A percentile compares a stretch with the other conserved stretches of the same genome.
Evolutionary conservation across 352 stramenopile genomes (phyloP).

Genomic region (Pythium phragmitis): DNA sequence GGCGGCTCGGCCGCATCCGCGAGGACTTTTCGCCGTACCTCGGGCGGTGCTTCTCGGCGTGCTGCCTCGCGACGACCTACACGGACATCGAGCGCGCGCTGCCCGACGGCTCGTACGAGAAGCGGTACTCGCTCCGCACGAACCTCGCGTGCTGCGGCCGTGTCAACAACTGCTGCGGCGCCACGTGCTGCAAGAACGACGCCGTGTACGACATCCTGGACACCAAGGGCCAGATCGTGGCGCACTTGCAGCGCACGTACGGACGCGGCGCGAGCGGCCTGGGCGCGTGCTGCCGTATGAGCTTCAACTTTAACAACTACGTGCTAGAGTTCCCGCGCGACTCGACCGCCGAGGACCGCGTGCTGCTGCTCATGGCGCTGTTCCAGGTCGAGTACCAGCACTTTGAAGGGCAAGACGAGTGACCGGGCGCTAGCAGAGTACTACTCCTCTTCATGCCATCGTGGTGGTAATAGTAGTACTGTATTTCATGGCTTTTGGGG

Average conservation of each 20-base stretch:
- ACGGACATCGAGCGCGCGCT: constrained; percentile 55
- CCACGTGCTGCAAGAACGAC: constrained; percentile 61
- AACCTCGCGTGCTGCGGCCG: constrained; percentile 59
- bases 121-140: constrained; percentile 46
- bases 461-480: not conserved
- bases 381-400: constrained; percentile 63
- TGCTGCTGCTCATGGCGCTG: constrained; percentile 53
- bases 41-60: constrained; percentile 35
- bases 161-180: constrained; percentile 71
- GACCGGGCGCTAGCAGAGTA: not conserved
- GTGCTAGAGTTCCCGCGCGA: constrained; percentile 59
- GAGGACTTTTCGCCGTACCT: constrained; percentile 63
- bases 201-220: constrained; percentile 69
- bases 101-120: constrained; percentile 54
- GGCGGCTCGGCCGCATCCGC: constrained; percentile 42
- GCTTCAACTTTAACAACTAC: constrained; percentile 54
- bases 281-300: constrained; percentile 38
- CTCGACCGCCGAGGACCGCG: constrained; percentile 49
- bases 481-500: not conserved
- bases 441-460: too few species aligned
- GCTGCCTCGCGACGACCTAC: constrained; percentile 63
- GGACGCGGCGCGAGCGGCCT: constrained; percentile 24
- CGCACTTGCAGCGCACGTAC: constrained; percentile 59
- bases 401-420: constrained; percentile 41
- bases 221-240: constrained; percentile 44